phyloP scores from a whole-genome alignment of 2,329 filamentous ascomycete genomes.

The Fusarium denticulatum region DNA sequence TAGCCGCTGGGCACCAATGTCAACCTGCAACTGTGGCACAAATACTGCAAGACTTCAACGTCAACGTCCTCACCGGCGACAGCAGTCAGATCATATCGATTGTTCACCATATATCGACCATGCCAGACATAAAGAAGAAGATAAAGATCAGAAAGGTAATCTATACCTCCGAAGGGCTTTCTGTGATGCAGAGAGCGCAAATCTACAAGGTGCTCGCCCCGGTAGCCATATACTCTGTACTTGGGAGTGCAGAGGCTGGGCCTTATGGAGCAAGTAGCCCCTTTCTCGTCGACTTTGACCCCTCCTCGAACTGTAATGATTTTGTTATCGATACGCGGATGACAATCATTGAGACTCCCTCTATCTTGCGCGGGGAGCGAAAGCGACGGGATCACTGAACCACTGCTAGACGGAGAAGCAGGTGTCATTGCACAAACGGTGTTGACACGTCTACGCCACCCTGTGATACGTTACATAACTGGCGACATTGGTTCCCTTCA shows the following conservation, averaged over 20 bases:
- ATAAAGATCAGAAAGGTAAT: conserved; percentile 53
- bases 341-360: conserved; percentile 51
- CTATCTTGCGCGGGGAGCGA: conserved; percentile 10
- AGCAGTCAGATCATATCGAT: conserved; percentile 51
- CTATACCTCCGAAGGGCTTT: conserved; percentile 57
- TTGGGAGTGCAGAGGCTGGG: conserved; percentile 56
- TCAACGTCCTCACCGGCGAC: conserved; percentile 53
- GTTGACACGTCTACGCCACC: conserved; percentile 53
- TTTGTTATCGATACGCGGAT: conserved; percentile 53
- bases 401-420: conserved; percentile 45
- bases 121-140: conserved; percentile 27
- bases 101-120: conserved; percentile 48
- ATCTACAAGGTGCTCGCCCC: conserved; percentile 45
- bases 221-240: conserved; percentile 51
- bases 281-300: conserved; percentile 38
- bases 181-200: conserved; percentile 44
- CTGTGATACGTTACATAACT: conserved; percentile 55
- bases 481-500: conserved; percentile 56
- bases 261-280: conserved; percentile 50
- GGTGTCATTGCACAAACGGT: conserved; percentile 56
- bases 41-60: conserved; percentile 45
- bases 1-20: conserved; percentile 50
- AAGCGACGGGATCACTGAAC: not conserved
- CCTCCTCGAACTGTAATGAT: conserved; percentile 35
- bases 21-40: conserved; percentile 37